Evolutionary conservation across 495 filamentous ascomycete species (phyloP), one percentile per base, ranked within the genome.

Genomic region (Penicillium lagena): DNA sequence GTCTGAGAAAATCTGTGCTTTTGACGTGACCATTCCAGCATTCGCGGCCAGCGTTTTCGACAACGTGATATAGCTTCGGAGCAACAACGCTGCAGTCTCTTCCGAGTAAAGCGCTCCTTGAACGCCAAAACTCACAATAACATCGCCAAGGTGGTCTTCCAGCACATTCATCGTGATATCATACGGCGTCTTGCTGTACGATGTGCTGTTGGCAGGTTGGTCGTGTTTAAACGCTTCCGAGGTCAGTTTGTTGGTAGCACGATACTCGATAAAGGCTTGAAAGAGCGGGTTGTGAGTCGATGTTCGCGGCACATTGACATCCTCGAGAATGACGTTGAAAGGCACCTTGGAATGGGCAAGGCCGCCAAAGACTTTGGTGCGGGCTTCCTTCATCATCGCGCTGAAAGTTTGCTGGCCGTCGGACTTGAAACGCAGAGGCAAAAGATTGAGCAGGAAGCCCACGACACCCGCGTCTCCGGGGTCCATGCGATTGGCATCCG

Each of bases 361-460:
- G 1, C 58, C 62, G 0, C 2, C 33, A 27, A 59, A 58, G 4
- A 45, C 41, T 14, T 35, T 59, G 4, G 42, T 42, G 6, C 56
- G 48, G 10, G 60, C 38, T 9, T 52, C 42, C 10, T 40, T 35
- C 4, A 60, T 10, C 2, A 34, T n/a, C 9, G 47, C 42, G 1
- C 12, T 36, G 27, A 62, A 62, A 0, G 27, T 44, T 14, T 54
- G 39, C 17, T 17, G 17, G 1, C 17, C 17, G 11, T 28, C 29
- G 4, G 15, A 11, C 7, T 51, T 46, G 52, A 75, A 66, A 2
- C 58, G 58, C 2, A 79, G 31, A 0, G 77, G 61, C 0, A 81
- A 55, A 2, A 78, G 43, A 40, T 82, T 79, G 8, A 77, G 30
- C 61, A 72, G 49, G 28, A 65, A 42, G 9, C 79, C 70, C 12